Evolutionary conservation across 1,139 yeast species (phyloP), one percentile per base, ranked within the genome.

Genomic region (Meyerozyma elateridarum): DNA sequence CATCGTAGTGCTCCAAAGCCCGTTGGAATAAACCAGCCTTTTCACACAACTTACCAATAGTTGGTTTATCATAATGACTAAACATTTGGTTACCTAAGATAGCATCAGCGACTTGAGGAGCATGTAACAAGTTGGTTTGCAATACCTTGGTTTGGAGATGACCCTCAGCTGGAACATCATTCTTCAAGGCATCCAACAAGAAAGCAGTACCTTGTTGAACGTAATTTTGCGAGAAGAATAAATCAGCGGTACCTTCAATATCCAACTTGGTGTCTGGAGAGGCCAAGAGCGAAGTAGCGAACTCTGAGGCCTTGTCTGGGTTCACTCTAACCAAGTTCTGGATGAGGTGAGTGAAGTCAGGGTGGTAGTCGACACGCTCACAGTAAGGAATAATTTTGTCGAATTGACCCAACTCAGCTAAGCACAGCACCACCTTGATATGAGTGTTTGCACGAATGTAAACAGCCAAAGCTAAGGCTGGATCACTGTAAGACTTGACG

Each of bases 21-120:
- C 96, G 79, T 71, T 89, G 96, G 59, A 73, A 80, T 46, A 91
- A 74, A 13, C 96, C 97, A 12, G 95, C 89, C 62, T 87, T 87
- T 62, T 91, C 99, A 61, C 96, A 80, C 44, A 93, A 73, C 41
- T 81, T 76, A 20, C 97, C 98, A 55, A 91, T 81, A 27, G 93
- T 80, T 48, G 95, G 89, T 49, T 87, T 85, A 60, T 91, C 98
- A 59, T 87, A 91, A 54, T 89, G 96, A 44, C 91, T 79, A 64
- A 93, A 93, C 88, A 91, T 89, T 41, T 82, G 81, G 60, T 91
- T 91, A 39, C 97, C 96, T 52, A 91, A 73, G 45, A 91, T 93
- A 13, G 99, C 99, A 63, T 93, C 98, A 27, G 98, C 99, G 36
- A 93, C 98, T 70, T 93, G 98, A 32, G 99, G 99, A 8, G 98